phyloP scores from a whole-genome alignment of 495 filamentous ascomycete species.

The Pyronema omphalodes region DNA sequence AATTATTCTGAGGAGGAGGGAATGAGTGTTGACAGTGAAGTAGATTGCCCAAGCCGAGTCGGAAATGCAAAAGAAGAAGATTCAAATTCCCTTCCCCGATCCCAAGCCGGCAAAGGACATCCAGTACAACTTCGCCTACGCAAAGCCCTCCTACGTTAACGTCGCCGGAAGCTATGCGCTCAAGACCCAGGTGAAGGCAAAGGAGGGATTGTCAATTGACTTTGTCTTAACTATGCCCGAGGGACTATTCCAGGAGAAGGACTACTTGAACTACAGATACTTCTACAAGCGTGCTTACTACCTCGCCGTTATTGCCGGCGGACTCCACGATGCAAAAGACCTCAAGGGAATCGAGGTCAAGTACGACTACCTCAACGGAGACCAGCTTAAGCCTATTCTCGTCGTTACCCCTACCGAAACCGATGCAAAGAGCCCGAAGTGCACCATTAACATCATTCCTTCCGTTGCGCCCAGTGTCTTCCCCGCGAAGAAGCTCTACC shows the following conservation, averaged over 20 bases:
- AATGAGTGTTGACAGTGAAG: not conserved
- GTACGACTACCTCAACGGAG: constrained; percentile 56
- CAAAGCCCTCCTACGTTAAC: constrained; percentile 59
- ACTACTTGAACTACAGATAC: constrained; percentile 81
- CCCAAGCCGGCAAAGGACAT: constrained; percentile 52
- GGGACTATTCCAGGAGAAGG: constrained; percentile 73
- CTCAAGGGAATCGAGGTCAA: constrained; percentile 34
- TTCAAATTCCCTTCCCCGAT: constrained; percentile 63
- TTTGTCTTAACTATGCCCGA: constrained; percentile 64
- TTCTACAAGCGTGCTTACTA: constrained; percentile 93
- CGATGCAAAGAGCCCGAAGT: constrained; percentile 27
- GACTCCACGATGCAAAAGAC: constrained; percentile 38
- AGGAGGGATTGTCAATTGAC: constrained; percentile 45
- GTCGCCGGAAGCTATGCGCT: constrained; percentile 75
- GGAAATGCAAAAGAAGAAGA: constrained; percentile 44
- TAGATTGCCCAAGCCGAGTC: constrained; percentile 50
- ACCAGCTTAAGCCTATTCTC: constrained; percentile 57
- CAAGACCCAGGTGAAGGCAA: constrained; percentile 47
- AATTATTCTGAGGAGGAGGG: not conserved
- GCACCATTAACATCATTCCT: constrained; percentile 59
- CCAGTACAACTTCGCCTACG: constrained; percentile 65
- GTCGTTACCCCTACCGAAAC: constrained; percentile 30
- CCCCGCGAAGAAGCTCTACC: constrained; percentile 43
- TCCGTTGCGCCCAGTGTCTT: constrained; percentile 50
- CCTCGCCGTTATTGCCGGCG: constrained; percentile 56